phyloP scores from a whole-genome alignment of 2,329 filamentous ascomycete species.

The Leptographium radiaticola region DNA sequence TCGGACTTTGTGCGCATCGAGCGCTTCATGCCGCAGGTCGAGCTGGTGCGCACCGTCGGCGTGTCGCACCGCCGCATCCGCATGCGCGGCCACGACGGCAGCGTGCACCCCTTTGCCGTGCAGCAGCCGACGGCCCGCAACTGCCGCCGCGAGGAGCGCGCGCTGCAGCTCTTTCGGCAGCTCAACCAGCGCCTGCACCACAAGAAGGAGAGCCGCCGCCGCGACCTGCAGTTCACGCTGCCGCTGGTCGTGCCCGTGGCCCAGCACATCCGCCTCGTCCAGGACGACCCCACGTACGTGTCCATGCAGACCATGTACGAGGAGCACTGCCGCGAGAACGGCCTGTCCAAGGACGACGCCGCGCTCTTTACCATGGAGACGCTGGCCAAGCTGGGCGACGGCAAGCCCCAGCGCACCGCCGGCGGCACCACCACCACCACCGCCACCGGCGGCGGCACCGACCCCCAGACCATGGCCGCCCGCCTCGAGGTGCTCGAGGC shows the following conservation, averaged over 20 bases:
- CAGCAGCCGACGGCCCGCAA: constrained; percentile 90
- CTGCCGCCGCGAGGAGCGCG: constrained; percentile 86
- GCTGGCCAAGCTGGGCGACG: constrained; percentile 61
- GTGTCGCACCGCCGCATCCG: constrained; percentile 86
- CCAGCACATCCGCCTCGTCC: constrained; percentile 86
- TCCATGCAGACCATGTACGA: constrained; percentile 92
- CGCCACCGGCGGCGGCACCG: constrained; percentile 41
- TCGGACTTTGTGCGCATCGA: constrained; percentile 97
- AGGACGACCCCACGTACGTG: constrained; percentile 90
- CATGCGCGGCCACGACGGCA: constrained; percentile 95
- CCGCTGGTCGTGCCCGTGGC: constrained; percentile 92
- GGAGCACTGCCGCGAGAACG: constrained; percentile 80
- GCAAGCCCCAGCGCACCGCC: constrained; percentile 37
- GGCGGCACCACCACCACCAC: constrained; percentile 23
- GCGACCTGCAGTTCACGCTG: constrained; percentile 91
- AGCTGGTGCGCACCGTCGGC: constrained; percentile 80
- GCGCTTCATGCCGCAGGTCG: constrained; percentile 87
- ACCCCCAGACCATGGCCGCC: constrained; percentile 60
- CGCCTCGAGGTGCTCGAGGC: constrained; percentile 86
- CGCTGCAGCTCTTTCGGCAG: constrained; percentile 90
- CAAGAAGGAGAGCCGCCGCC: constrained; percentile 86
- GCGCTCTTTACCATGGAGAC: constrained; percentile 94
- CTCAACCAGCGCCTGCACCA: constrained; percentile 87
- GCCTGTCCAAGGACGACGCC: constrained; percentile 87
- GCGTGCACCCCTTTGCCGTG: constrained; percentile 89